Conservation (phyloP, 805 yeast species). For the Starmera quercuum region DNA sequence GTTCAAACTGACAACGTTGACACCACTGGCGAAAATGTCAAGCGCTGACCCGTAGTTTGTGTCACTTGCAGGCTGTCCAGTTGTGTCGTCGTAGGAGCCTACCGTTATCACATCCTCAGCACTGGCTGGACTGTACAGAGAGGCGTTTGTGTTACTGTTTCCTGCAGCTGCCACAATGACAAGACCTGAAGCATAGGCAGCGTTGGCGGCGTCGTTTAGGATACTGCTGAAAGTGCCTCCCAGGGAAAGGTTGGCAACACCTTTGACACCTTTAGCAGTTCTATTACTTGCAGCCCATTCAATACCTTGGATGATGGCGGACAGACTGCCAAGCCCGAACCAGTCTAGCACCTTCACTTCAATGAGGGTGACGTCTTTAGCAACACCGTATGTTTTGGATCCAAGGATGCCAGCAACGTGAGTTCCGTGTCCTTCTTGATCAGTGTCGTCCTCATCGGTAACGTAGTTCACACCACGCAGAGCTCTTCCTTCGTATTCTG, state of each 20-base stretch:
- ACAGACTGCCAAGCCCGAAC: conserved; percentile 59
- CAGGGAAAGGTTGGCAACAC: conserved; percentile 73
- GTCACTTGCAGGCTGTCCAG: conserved; percentile 64
- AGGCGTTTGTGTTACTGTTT: conserved; percentile 67
- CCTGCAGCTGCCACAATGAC: conserved; percentile 83
- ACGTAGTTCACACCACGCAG: conserved; percentile 52
- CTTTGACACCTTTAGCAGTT: conserved; percentile 24
- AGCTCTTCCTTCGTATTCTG: conserved; percentile 59
- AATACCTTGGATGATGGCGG: conserved; percentile 54
- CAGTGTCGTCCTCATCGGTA: conserved; percentile 48
- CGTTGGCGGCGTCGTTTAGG: conserved; percentile 67
- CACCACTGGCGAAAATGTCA: conserved; percentile 79
- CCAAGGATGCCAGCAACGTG: conserved; percentile 86
- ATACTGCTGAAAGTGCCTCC: conserved; percentile 63
- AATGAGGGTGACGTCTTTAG: conserved; percentile 53
- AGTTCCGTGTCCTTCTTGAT: conserved; percentile 82
- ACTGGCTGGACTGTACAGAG: conserved; percentile 78
- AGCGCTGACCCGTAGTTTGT: conserved; percentile 88
- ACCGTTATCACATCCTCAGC: conserved; percentile 65
- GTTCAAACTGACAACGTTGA: conserved; percentile 49
- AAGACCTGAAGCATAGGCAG: conserved; percentile 65
- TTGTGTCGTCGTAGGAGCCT: conserved; percentile 76
- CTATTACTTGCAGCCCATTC: conserved; percentile 61
- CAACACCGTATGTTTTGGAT: conserved; percentile 68
- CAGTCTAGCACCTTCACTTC: conserved; percentile 67